Percentiles rank a stretch among this genome's conserved stretches.
Evolutionary conservation across 495 filamentous ascomycete genomes (phyloP).

Genomic region (Cercophora samala): DNA sequence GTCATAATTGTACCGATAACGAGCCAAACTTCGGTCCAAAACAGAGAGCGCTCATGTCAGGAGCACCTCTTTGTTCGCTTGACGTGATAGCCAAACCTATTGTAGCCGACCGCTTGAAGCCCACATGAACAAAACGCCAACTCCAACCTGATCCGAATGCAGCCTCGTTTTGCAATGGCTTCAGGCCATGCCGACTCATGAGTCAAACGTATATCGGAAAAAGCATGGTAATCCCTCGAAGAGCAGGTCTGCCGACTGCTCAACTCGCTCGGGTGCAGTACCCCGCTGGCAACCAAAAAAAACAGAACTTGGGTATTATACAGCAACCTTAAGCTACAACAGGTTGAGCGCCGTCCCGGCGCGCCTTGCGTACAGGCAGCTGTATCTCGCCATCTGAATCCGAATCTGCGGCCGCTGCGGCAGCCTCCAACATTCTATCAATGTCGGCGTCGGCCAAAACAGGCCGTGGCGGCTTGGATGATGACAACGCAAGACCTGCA

Average conservation of each 20-base stretch:
- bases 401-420: slow-evolving; percentile 41
- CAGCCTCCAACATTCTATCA: slow-evolving; percentile 47
- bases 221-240: neutral
- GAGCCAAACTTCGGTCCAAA: neutral
- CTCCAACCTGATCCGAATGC: neutral
- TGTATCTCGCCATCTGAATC: slow-evolving; percentile 51
- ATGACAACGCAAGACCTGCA: slow-evolving; percentile 36
- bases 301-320: neutral
- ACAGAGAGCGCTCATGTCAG: neutral
- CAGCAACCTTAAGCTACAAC: slow-evolving; percentile 28
- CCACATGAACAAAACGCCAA: neutral
- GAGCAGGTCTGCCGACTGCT: neutral
- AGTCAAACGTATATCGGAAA: neutral
- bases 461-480: slow-evolving; percentile 34
- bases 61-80: neutral
- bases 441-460: slow-evolving; percentile 43
- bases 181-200: neutral
- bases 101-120: neutral
- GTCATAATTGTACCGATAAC: neutral
- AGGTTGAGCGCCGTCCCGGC: slow-evolving; percentile 29
- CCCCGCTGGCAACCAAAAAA: neutral
- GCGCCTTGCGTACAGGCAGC: slow-evolving; percentile 33
- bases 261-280: neutral
- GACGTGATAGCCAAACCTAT: neutral
- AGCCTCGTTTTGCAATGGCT: neutral